A percentile compares a stretch with the other conserved stretches of the same genome.
These are phyloP conservation scores for Tripterygium wilfordii DNA, from an alignment of 177 flowering plant genomes.

Conservation along the genomic window DNA sequence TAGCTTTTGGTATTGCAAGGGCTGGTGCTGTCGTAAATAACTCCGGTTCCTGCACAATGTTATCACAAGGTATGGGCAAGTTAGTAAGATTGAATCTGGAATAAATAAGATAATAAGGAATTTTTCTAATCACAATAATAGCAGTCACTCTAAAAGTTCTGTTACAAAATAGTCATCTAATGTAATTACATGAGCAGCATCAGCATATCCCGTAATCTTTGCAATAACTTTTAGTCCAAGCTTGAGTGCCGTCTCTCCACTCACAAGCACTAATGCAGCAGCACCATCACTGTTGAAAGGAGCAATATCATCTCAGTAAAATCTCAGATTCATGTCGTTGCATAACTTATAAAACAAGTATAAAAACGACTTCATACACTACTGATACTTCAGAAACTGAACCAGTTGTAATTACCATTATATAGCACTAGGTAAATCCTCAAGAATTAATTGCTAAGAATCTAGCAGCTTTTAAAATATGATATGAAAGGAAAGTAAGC, in stretches of 20 bases:
- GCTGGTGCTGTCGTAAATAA: slow-evolving; percentile 94
- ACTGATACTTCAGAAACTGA: not conserved
- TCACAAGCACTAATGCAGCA: slow-evolving; percentile 84
- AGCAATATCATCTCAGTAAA: slow-evolving; percentile 2
- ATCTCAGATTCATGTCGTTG: not conserved
- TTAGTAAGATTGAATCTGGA: not conserved
- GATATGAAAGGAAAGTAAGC: not conserved
- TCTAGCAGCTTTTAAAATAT: too few species aligned
- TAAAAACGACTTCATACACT: not conserved
- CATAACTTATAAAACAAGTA: slow-evolving; percentile 1
- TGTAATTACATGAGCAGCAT: slow-evolving; percentile 94
- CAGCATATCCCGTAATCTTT: slow-evolving; percentile 79
- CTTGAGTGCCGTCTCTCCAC: slow-evolving; percentile 71
- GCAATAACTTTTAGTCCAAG: slow-evolving; percentile 78
- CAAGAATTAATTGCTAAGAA: too few species aligned
- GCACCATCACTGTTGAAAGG: slow-evolving; percentile 79
- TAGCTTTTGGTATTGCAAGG: slow-evolving; percentile 92
- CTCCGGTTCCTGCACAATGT: slow-evolving; percentile 71
- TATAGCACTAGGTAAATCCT: too few species aligned
- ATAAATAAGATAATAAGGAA: not conserved
- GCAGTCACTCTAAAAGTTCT: not conserved
- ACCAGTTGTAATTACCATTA: too few species aligned
- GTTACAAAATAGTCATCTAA: too few species aligned
- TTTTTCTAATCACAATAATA: too few species aligned
- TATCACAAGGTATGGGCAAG: not conserved